These are phyloP conservation scores for Plasmodium falciparum DNA, from an alignment of 169 alveolate genomes.

Conservation along the genomic window DNA sequence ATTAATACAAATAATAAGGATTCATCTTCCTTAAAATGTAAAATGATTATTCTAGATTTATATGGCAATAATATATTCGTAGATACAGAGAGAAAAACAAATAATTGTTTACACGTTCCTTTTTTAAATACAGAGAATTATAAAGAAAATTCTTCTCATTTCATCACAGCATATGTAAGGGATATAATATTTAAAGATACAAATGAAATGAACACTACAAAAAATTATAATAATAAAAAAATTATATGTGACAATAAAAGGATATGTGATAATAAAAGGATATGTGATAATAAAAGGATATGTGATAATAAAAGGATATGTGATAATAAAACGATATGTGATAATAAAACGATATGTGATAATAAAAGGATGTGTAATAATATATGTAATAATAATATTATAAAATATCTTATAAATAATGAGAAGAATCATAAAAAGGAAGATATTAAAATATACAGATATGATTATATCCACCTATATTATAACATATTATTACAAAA, in stretches of 20 bases:
- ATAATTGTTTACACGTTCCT: neutral
- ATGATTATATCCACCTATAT: neutral
- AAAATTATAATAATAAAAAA: neutral
- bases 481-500: neutral
- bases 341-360: neutral
- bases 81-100: slow-evolving; percentile 15
- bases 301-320: neutral
- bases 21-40: neutral
- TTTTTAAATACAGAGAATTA: slow-evolving; percentile 28
- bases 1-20: too few relatives aligned
- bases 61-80: slow-evolving; percentile 23
- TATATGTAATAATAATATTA: neutral
- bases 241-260: too few relatives aligned
- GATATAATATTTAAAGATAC: neutral
- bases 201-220: neutral
- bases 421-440: neutral
- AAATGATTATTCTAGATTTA: slow-evolving; percentile 10
- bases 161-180: slow-evolving; percentile 10
- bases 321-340: neutral
- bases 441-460: neutral
- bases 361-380: neutral
- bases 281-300: neutral
- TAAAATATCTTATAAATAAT: neutral
- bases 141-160: slow-evolving; percentile 16
- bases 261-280: neutral